These are phyloP conservation scores for Macadamia tetraphylla DNA, from an alignment of 164 flowering plant genomes.

Conservation along the genomic window DNA sequence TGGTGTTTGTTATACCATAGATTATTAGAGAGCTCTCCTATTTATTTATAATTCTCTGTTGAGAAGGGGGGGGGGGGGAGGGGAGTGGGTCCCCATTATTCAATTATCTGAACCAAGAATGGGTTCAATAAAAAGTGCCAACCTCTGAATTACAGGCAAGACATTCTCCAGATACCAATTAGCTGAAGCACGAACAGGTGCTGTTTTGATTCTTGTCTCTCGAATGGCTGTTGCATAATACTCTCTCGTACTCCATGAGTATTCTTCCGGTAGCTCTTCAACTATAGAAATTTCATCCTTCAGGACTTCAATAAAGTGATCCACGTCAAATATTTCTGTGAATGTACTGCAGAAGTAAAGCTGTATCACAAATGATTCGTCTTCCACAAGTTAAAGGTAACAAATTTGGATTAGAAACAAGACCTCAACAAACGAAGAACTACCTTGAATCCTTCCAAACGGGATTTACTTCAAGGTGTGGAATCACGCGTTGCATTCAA, in stretches of 20 bases:
- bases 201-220: constrained; percentile 75
- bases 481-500: constrained; percentile 96
- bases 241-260: constrained; percentile 95
- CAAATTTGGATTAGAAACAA: neutral
- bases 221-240: constrained; percentile 91
- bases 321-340: constrained; percentile 90
- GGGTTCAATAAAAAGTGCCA: neutral
- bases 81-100: too few relatives aligned
- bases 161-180: constrained; percentile 95
- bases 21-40: too few relatives aligned
- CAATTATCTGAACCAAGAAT: too few relatives aligned
- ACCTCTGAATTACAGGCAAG: constrained; percentile 76
- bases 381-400: neutral
- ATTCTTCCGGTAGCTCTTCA: constrained; percentile 75
- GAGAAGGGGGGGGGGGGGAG: neutral
- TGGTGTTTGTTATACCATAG: too few relatives aligned
- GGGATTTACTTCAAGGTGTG: constrained; percentile 90
- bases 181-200: constrained; percentile 95
- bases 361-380: constrained; percentile 10
- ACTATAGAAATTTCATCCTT: constrained; percentile 85
- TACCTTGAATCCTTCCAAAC: constrained; percentile 98
- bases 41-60: neutral
- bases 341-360: constrained; percentile 64
- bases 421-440: neutral
- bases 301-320: constrained; percentile 82